Evolutionary conservation across 2,329 filamentous ascomycete genomes (phyloP).

Genomic region (Aspergillus quadricinctus): DNA sequence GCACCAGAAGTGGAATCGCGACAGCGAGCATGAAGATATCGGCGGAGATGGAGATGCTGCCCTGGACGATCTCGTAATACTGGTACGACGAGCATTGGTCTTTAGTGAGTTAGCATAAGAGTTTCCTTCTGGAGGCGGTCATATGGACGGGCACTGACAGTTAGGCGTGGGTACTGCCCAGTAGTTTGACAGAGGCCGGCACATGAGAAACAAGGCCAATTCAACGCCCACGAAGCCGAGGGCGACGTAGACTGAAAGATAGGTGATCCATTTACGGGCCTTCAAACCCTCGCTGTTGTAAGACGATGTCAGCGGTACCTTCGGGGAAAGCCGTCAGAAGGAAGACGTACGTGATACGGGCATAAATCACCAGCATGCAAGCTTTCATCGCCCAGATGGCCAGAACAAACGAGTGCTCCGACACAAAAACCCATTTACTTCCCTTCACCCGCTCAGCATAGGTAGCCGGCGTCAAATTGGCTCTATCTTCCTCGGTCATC

Average conservation of each 20-base stretch:
- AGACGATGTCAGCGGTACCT: neutral
- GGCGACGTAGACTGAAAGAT: slow-evolving; percentile 40
- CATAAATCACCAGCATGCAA: slow-evolving; percentile 52
- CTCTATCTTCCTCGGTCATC: slow-evolving; percentile 47
- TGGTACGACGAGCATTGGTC: slow-evolving; percentile 43
- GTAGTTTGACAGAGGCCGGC: slow-evolving; percentile 47
- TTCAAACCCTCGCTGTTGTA: slow-evolving; percentile 26
- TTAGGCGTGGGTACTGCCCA: slow-evolving; percentile 47
- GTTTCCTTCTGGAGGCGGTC: no score
- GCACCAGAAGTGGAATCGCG: slow-evolving; percentile 40
- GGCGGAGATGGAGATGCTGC: slow-evolving; percentile 43
- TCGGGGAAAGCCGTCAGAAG: neutral
- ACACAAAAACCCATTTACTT: slow-evolving; percentile 60
- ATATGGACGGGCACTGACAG: slow-evolving; percentile 16
- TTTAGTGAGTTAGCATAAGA: slow-evolving; percentile 9
- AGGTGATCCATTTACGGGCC: slow-evolving; percentile 35
- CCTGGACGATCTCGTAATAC: slow-evolving; percentile 44
- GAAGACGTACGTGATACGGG: slow-evolving; percentile 43
- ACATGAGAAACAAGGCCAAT: slow-evolving; percentile 49
- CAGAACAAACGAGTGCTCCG: slow-evolving; percentile 60
- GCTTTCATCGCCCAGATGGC: slow-evolving; percentile 50
- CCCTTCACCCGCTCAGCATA: slow-evolving; percentile 45
- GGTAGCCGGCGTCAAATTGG: slow-evolving; percentile 43
- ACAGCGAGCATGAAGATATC: slow-evolving; percentile 42
- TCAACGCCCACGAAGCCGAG: slow-evolving; percentile 48